Conservation (phyloP, 2,329 filamentous ascomycete species). For the Fusarium phyllophilum region DNA sequence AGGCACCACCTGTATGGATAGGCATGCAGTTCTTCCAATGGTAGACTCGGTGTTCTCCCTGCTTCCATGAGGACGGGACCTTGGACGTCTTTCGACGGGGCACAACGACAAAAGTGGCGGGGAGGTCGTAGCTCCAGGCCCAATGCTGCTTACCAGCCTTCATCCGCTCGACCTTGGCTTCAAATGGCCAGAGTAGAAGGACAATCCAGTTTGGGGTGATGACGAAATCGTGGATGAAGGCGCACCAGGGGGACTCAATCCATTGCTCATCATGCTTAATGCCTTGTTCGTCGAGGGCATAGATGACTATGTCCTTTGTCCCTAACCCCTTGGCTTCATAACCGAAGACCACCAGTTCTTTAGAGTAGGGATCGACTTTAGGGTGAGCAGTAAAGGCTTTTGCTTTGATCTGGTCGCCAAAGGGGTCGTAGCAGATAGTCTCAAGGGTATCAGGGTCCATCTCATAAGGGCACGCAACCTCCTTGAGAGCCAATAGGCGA, state of each 20-base stretch:
- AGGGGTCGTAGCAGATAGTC: conserved; percentile 11
- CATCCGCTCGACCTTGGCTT: conserved; percentile 6
- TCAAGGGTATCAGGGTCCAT: conserved; percentile 24
- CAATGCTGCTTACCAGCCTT: conserved; percentile 26
- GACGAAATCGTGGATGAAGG: conserved; percentile 18
- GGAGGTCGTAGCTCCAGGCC: neutral
- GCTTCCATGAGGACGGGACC: neutral
- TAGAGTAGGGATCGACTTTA: conserved; percentile 8
- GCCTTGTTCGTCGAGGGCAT: neutral
- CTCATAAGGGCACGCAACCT: conserved; percentile 10
- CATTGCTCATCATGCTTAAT: conserved; percentile 24
- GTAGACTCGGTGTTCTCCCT: conserved; percentile 14
- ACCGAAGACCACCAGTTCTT: conserved; percentile 19
- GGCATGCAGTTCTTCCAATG: conserved; percentile 21
- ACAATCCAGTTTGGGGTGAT: conserved; percentile 21
- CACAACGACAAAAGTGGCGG: conserved; percentile 2
- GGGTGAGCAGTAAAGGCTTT: conserved; percentile 25
- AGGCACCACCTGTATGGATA: conserved; percentile 19
- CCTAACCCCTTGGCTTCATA: conserved; percentile 30
- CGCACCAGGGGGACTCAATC: conserved; percentile 23
- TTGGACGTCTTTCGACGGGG: conserved; percentile 3
- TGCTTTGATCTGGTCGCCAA: conserved; percentile 8
- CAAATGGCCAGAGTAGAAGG: conserved; percentile 16
- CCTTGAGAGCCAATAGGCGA: conserved; percentile 15
- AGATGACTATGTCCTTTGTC: conserved; percentile 20